phyloP scores from a whole-genome alignment of 2,329 filamentous ascomycete genomes.

The Aspergillus sp. region DNA sequence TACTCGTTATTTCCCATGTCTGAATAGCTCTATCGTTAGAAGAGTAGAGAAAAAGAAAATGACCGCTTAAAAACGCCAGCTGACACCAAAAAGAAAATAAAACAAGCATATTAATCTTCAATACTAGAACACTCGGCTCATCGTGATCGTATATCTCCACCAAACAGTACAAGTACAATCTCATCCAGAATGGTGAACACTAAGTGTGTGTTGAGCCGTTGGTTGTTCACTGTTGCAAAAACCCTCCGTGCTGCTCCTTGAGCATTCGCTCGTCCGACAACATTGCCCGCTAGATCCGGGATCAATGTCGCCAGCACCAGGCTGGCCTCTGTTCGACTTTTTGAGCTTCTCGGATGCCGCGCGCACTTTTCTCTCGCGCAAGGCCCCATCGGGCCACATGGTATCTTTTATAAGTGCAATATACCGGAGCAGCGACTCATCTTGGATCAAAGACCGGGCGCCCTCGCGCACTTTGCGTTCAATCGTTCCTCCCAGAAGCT shows the following conservation, averaged over 20 bases:
- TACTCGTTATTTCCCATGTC: too few species aligned
- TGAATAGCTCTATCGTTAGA: too few species aligned
- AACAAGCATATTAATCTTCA: not conserved
- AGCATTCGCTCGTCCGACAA: slow-evolving; percentile 88
- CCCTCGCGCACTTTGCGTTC: slow-evolving; percentile 91
- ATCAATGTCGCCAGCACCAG: slow-evolving; percentile 84
- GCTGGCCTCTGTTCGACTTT: slow-evolving; percentile 77
- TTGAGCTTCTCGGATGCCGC: slow-evolving; percentile 69
- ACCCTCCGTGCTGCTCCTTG: slow-evolving; percentile 83
- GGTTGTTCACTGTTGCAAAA: slow-evolving; percentile 88
- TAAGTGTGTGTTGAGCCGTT: slow-evolving; percentile 72
- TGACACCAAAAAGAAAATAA: not conserved
- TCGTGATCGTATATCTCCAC: slow-evolving; percentile 14
- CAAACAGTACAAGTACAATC: slow-evolving; percentile 62
- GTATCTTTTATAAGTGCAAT: slow-evolving; percentile 66
- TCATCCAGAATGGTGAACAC: slow-evolving; percentile 69
- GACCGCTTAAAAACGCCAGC: too few species aligned
- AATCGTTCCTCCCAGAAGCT: slow-evolving; percentile 90
- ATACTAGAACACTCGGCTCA: not conserved
- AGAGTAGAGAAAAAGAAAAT: too few species aligned
- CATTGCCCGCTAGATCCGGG: slow-evolving; percentile 85
- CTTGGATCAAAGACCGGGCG: slow-evolving; percentile 66
- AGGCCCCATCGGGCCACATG: slow-evolving; percentile 66
- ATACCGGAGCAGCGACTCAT: slow-evolving; percentile 74
- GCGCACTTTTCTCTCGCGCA: slow-evolving; percentile 51